Conservation (phyloP, 306 rosid genomes). For the Rosa persica region DNA sequence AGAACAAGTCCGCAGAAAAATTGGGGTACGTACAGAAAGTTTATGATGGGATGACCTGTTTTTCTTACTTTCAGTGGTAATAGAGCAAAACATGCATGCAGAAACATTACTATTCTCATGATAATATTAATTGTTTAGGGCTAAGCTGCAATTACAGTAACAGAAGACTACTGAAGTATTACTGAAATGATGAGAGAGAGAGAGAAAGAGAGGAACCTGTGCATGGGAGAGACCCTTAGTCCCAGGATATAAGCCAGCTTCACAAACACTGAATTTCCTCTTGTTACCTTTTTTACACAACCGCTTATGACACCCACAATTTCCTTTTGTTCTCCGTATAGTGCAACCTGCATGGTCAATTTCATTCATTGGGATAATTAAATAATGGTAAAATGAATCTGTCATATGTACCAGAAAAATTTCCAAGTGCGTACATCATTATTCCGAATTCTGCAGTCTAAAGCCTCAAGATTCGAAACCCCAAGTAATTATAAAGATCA, state of each 20-base stretch:
- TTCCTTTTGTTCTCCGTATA: conserved; percentile 65
- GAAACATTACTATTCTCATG: background rate
- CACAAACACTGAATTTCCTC: conserved; percentile 52
- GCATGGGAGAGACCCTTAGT: conserved; percentile 76
- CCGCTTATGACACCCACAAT: conserved; percentile 83
- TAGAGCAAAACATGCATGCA: background rate
- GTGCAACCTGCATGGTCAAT: conserved; percentile 64
- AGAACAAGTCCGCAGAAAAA: background rate
- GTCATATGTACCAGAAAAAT: no score
- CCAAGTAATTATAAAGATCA: conserved; percentile 3
- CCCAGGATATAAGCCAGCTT: conserved; percentile 87
- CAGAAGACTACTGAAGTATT: background rate
- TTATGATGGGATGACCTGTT: background rate
- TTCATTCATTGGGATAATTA: background rate
- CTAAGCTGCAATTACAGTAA: background rate
- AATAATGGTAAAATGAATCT: no score
- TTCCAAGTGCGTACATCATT: background rate
- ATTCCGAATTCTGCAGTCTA: background rate
- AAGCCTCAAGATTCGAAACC: background rate
- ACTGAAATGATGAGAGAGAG: background rate
- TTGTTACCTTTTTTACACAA: conserved; percentile 74
- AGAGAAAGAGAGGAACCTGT: conserved; percentile 50
- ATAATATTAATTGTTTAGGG: background rate
- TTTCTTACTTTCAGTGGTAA: background rate
- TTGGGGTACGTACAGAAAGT: background rate